Evolutionary conservation across 768 basidiomycete genomes (phyloP).

Genomic region (Lentinus tigrinus): DNA sequence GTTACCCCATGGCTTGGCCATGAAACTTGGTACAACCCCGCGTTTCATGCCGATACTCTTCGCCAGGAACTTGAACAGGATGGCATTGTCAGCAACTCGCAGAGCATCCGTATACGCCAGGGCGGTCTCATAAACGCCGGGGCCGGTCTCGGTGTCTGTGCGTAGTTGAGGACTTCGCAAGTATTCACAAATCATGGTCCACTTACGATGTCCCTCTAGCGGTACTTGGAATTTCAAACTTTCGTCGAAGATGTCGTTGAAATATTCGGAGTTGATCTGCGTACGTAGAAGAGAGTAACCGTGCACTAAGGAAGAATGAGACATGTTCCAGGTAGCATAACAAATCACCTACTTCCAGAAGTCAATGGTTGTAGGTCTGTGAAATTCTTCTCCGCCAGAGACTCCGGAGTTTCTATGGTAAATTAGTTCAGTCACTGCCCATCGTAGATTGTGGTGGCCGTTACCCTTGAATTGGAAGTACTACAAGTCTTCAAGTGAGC

Average conservation of each 20-base stretch:
- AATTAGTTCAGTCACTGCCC: background rate
- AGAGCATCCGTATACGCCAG: constrained; percentile 78
- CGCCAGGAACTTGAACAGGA: constrained; percentile 88
- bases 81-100: constrained; percentile 88
- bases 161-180: background rate
- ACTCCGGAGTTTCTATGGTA: constrained; percentile 71
- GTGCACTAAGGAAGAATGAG: constrained; percentile 64
- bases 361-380: constrained; percentile 75
- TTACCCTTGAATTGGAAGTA: constrained; percentile 90
- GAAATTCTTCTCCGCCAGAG: constrained; percentile 77
- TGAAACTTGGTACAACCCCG: constrained; percentile 91
- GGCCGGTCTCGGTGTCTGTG: constrained; percentile 89
- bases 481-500: constrained; percentile 35
- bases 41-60: constrained; percentile 91
- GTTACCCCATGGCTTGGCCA: constrained; percentile 96
- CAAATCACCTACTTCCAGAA: constrained; percentile 73
- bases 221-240: constrained; percentile 69
- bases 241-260: constrained; percentile 83
- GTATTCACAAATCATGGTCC: background rate
- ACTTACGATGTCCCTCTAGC: constrained; percentile 83
- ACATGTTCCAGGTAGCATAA: background rate
- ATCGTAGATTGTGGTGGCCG: background rate
- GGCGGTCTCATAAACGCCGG: constrained; percentile 85
- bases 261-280: constrained; percentile 86
- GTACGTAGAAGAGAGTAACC: constrained; percentile 94